Base-by-base conservation (phyloP, 495 filamentous ascomycete genomes). In the Aspergillus homomorphus region DNA sequence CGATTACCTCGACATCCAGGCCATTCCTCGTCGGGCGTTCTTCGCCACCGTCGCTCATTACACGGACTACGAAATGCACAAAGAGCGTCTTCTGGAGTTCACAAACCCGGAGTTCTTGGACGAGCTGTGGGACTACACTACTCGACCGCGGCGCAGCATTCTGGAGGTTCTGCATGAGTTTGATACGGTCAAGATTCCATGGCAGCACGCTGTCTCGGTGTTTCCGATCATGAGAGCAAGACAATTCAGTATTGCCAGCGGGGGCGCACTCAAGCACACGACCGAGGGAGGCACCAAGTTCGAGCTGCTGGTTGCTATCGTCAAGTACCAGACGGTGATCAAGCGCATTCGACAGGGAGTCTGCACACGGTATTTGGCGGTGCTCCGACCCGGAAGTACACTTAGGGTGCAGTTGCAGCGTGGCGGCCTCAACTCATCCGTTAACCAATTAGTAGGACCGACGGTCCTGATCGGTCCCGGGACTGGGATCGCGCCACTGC, bases 41-140 rank as follows among this genome's bases (percentile, higher is more conserved):
- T 92, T 99, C 64, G 70, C 84, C 1, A 68, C 83, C 2, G 82
- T 96, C 46, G 81, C 87, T 8, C 83, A 89, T 67, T 90, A 90
- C 53, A 88, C 92, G 4, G 63, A 71, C 0, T 84, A 96, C 70
- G 68, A 74, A 19, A 81, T 80, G 54, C 93, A 98, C 54, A 85
- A 84, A 62, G 90, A 95, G 51, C 85, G 93, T 10, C 82, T 99
- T 0, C 63, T 82, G 2, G 93, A 98, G 61, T 95, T 99, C 60
- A 85, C 85, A 0, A 80, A 87, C 54, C 83, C 89, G 0, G 79
- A 87, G 18, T 89, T 87, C 67, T 80, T 90, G 10, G 91, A 98
- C 63, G 95, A 99, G 59, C 84, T 95, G 18, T 96, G 88, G 75
- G 95, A 99, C 68, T 99, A 98, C 69, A 93, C 92, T 1, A 91